These are phyloP conservation scores for Parastagonospora nodorum DNA, from an alignment of 2,329 filamentous ascomycete genomes.

Conservation along the genomic window DNA sequence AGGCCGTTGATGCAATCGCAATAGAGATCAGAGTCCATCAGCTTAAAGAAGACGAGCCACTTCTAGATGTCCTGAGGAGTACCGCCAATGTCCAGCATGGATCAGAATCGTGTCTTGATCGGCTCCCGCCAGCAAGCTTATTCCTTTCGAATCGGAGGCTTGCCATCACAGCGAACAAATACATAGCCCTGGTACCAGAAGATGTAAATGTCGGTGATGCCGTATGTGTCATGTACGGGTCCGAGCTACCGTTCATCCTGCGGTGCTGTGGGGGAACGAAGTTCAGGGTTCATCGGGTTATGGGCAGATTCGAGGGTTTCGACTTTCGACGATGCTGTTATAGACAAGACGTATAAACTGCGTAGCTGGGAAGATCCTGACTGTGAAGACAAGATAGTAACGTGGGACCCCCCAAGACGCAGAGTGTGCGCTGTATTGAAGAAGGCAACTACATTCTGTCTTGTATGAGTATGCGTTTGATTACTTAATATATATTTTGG, in stretches of 20 bases:
- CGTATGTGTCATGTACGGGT: conserved; percentile 7
- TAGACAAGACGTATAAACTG: background rate
- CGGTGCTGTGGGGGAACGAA: background rate
- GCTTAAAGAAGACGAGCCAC: background rate
- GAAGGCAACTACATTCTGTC: background rate
- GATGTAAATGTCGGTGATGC: conserved; percentile 1
- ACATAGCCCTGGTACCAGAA: conserved; percentile 3
- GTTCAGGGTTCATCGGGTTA: conserved; percentile 3
- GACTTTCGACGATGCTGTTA: conserved; percentile 6
- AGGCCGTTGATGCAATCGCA: background rate
- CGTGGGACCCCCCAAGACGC: background rate
- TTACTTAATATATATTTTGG: no score
- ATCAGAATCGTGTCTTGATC: background rate
- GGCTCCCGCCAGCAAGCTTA: background rate
- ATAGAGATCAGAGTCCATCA: background rate
- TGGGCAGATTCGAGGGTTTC: conserved; percentile 1
- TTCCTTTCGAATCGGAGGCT: background rate
- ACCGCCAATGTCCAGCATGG: background rate
- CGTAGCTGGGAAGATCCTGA: background rate
- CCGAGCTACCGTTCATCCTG: conserved; percentile 2
- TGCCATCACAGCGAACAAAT: conserved; percentile 1
- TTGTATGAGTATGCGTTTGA: no score
- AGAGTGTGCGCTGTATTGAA: background rate
- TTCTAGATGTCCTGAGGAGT: background rate
- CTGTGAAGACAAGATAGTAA: background rate